A percentile compares a stretch with the other conserved stretches of the same genome.
These are phyloP conservation scores for Fomitopsis palustris DNA, from an alignment of 1,284 basidiomycete species.

Conservation along the genomic window DNA sequence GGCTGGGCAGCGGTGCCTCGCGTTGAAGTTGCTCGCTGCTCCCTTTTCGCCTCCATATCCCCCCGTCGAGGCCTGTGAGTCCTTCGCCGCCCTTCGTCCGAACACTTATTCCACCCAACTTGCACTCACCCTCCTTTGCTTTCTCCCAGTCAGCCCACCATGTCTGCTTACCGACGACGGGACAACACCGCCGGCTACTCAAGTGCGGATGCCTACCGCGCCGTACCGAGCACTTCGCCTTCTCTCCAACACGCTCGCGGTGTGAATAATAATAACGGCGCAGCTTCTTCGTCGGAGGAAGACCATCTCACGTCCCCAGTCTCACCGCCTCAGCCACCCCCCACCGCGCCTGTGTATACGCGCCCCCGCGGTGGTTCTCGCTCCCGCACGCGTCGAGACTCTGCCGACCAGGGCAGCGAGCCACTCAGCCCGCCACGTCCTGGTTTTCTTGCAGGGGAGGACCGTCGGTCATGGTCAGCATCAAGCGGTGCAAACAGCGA, in stretches of 20 bases:
- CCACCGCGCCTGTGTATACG: constrained; percentile 17
- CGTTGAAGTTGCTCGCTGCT: not conserved
- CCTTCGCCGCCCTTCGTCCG: not conserved
- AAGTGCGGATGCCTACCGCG: constrained; percentile 28
- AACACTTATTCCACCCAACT: not conserved
- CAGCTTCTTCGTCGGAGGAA: constrained; percentile 21
- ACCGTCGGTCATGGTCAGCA: constrained; percentile 21
- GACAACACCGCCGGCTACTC: constrained; percentile 23
- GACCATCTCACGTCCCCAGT: constrained; percentile 18
- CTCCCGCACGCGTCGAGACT: constrained; percentile 13
- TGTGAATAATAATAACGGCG: constrained; percentile 8
- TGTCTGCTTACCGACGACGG: constrained; percentile 19
- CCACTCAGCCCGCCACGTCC: constrained; percentile 24
- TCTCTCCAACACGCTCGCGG: constrained; percentile 14
- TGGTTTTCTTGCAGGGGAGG: constrained; percentile 21
- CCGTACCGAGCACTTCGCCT: constrained; percentile 19
- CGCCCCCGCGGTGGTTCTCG: constrained; percentile 5
- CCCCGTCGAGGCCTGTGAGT: not conserved
- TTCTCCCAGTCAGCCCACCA: constrained; percentile 1
- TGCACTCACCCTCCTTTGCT: not conserved
- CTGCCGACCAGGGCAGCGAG: constrained; percentile 12
- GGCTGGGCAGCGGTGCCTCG: not conserved
- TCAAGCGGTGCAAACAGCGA: constrained; percentile 10
- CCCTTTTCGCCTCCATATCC: not conserved
- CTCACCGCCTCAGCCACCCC: constrained; percentile 6